These are phyloP conservation scores for Peziza echinospora DNA, from an alignment of 495 filamentous ascomycete species.

Conservation along the genomic window DNA sequence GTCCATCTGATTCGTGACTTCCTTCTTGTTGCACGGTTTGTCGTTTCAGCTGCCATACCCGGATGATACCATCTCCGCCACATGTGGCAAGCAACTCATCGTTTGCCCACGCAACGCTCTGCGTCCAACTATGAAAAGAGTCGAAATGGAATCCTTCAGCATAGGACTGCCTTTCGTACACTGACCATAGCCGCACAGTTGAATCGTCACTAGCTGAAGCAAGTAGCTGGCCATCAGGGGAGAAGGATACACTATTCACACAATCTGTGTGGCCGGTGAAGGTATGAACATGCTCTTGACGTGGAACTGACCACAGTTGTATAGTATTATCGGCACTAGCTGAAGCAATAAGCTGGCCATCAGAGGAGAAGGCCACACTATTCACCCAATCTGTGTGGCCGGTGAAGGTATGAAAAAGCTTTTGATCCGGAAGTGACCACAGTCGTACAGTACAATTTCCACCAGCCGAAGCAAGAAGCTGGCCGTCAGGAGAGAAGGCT, in stretches of 20 bases:
- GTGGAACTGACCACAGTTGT: constrained; percentile 2
- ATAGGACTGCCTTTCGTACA: too few relatives aligned
- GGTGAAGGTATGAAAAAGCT: constrained; percentile 2
- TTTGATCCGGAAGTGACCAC: constrained; percentile 20
- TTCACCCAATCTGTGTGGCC: not conserved
- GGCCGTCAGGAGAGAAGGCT: constrained; percentile 22
- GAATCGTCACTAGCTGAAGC: constrained; percentile 19
- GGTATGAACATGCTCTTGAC: not conserved
- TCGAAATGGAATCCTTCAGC: too few relatives aligned
- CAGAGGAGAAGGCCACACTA: constrained; percentile 12
- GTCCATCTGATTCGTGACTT: too few relatives aligned
- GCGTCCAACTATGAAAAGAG: too few relatives aligned
- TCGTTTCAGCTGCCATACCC: too few relatives aligned
- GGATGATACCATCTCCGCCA: too few relatives aligned
- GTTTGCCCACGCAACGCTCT: too few relatives aligned
- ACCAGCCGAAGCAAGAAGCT: constrained; percentile 19
- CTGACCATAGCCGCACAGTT: constrained; percentile 22
- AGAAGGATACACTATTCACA: constrained; percentile 21
- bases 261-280: not conserved
- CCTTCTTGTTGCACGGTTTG: too few relatives aligned
- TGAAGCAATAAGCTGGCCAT: constrained; percentile 14
- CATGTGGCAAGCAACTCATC: too few relatives aligned
- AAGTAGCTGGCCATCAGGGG: constrained; percentile 19
- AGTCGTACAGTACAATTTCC: constrained; percentile 20
- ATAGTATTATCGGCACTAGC: constrained; percentile 1